Conservation (phyloP, 306 rosid genomes). For the Medicago ruthenica region DNA sequence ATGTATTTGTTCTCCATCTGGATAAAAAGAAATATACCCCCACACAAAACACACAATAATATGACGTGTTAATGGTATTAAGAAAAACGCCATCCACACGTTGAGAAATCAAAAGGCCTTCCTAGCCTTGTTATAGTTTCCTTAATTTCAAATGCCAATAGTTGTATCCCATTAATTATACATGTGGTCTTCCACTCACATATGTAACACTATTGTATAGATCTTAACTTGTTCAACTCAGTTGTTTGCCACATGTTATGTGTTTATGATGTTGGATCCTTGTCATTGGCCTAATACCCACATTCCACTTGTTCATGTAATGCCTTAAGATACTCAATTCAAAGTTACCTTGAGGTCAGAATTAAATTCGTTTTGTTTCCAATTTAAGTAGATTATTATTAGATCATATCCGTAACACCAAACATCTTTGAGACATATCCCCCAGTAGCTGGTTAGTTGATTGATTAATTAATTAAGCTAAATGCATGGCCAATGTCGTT, state of each 20-base stretch:
- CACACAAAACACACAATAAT: not conserved
- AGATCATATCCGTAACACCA: constrained; percentile 39
- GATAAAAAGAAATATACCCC: not conserved
- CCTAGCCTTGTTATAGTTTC: constrained; percentile 3
- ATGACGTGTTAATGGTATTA: not conserved
- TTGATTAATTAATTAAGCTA: constrained; percentile 19
- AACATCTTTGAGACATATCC: constrained; percentile 37
- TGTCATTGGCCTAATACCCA: constrained; percentile 64
- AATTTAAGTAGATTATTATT: constrained; percentile 13
- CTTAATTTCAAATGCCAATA: constrained; percentile 31
- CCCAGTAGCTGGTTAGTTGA: constrained; percentile 5
- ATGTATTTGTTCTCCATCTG: not conserved
- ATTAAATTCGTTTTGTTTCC: constrained; percentile 20
- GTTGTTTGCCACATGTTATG: constrained; percentile 52
- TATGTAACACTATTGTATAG: constrained; percentile 20
- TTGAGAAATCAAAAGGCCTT: not conserved
- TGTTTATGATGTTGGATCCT: constrained; percentile 51
- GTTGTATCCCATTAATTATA: constrained; percentile 35
- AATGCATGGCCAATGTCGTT: constrained; percentile 31
- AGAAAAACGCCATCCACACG: not conserved
- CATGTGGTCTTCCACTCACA: constrained; percentile 51
- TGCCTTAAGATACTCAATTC: constrained; percentile 21
- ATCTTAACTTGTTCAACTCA: constrained; percentile 48
- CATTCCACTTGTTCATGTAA: constrained; percentile 33
- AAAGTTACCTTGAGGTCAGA: constrained; percentile 33